Conservation (phyloP, 805 yeast genomes). For the Metschnikowia colocasiae region DNA sequence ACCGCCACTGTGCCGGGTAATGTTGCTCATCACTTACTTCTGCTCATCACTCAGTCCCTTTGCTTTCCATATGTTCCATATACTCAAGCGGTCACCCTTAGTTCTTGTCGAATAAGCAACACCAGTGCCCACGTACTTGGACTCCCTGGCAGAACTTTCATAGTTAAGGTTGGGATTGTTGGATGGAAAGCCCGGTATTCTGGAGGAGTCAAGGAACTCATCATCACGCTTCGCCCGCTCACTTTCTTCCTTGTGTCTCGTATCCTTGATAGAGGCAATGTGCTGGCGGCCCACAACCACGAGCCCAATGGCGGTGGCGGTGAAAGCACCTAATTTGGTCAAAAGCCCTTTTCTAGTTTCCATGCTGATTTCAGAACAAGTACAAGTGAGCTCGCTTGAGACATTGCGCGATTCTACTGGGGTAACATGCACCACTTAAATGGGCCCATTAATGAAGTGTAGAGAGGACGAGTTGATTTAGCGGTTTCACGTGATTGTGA, state of each 20-base stretch:
- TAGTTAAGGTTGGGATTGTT: conserved; percentile 30
- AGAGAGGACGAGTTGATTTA: too few relatives aligned
- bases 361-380: conserved; percentile 12
- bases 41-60: conserved; percentile 2
- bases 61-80: conserved; percentile 22
- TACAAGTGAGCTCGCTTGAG: neutral
- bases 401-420: neutral
- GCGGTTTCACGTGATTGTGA: too few relatives aligned
- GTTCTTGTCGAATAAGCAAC: conserved; percentile 54
- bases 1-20: too few relatives aligned
- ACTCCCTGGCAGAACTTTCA: conserved; percentile 44
- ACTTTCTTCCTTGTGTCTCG: conserved; percentile 33
- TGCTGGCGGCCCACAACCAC: conserved; percentile 34
- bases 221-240: conserved; percentile 30
- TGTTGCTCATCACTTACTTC: neutral
- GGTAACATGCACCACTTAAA: neutral
- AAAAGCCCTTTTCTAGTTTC: conserved; percentile 38
- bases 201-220: conserved; percentile 27
- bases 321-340: conserved; percentile 32
- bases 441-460: neutral
- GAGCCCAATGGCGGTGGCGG: conserved; percentile 29
- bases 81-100: conserved; percentile 49
- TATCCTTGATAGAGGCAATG: conserved; percentile 32
- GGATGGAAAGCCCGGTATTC: conserved; percentile 55
- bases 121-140: conserved; percentile 68